Evolutionary conservation across 441 rosid species (phyloP), one percentile per base, ranked within the genome.

Genomic region (Mallotus repandus): DNA sequence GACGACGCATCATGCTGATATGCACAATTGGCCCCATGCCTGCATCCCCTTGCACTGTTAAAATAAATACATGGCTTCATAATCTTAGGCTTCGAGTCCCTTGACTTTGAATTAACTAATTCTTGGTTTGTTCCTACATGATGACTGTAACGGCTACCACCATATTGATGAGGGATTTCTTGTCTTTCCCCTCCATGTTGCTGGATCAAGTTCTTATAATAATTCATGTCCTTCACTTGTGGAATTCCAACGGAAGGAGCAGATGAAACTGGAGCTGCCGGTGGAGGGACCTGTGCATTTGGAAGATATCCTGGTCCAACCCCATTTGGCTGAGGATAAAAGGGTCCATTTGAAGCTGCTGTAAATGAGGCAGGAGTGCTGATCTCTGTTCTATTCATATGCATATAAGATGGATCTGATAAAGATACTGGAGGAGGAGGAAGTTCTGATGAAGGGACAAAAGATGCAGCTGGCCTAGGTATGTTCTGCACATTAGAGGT

Each of bases 141-240:
- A 66, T 68, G 81, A 76, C 76, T 76, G 78, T 76, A 82, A 12
- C 82, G 81, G 78, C 74, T 76, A 41, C 80, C 68, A 43, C 80
- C 68, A 43, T 80, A 80, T 43, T 78, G 94, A 71, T 83, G 90
- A 41, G 82, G 68, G 21, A 79, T 74, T 68, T 88, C 97, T 72
- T 82, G 96, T 80, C 93, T 86, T 66, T 96, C 99, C 43, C 84
- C 97, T 49, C 99, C 99, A 73, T 95, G 99, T 68, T 91, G 97
- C 85, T 95, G 97, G 81, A 95, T 93, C 87, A 95, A 81, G 84
- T 84, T 91, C 84, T 93, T 95, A 77, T 91, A 95, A 77, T 95
- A 95, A 79, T 81, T 90, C 66, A 89, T 43, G 71, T 91, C 97
- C 76, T 86, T 93, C 4, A 88, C 78, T 52, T 83, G 91, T 22